Conservation (phyloP, 2,329 filamentous ascomycete genomes). For the Colletotrichum tropicicola region DNA sequence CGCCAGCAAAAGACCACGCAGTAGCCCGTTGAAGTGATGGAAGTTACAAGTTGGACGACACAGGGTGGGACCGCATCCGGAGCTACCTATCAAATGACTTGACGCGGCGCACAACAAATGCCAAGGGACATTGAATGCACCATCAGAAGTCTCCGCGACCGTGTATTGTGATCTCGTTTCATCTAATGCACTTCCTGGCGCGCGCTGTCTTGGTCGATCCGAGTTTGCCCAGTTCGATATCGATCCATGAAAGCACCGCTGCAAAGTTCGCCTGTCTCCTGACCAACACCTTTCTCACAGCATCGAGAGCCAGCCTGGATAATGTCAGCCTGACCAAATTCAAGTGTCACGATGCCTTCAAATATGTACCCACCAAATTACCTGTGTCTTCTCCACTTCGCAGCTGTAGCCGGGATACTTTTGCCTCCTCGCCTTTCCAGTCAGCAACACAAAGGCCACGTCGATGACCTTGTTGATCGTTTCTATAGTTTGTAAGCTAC, state of each 20-base stretch:
- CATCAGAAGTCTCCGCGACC: neutral
- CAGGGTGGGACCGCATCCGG: too few relatives aligned
- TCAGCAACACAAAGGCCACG: slow-evolving; percentile 71
- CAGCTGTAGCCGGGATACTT: slow-evolving; percentile 64
- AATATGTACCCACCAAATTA: slow-evolving; percentile 62
- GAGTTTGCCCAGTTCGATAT: slow-evolving; percentile 8
- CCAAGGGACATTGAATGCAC: too few relatives aligned
- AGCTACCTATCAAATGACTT: neutral
- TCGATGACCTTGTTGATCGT: slow-evolving; percentile 73
- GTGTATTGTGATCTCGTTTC: neutral
- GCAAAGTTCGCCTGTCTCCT: slow-evolving; percentile 24
- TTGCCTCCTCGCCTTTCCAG: slow-evolving; percentile 56
- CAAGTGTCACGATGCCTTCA: neutral
- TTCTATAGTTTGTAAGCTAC: slow-evolving; percentile 45
- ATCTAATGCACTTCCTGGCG: neutral
- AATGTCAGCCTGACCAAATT: neutral
- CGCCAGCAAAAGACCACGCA: neutral
- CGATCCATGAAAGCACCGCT: slow-evolving; percentile 19
- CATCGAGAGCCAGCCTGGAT: slow-evolving; percentile 24
- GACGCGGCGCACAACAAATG: neutral
- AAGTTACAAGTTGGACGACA: too few relatives aligned
- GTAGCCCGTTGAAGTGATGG: neutral
- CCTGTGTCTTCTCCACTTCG: slow-evolving; percentile 67
- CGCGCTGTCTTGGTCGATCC: slow-evolving; percentile 15
- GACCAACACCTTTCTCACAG: slow-evolving; percentile 1